Evolutionary conservation across 352 stramenopile species (phyloP).

Genomic region (Elongisporangium undulatum): DNA sequence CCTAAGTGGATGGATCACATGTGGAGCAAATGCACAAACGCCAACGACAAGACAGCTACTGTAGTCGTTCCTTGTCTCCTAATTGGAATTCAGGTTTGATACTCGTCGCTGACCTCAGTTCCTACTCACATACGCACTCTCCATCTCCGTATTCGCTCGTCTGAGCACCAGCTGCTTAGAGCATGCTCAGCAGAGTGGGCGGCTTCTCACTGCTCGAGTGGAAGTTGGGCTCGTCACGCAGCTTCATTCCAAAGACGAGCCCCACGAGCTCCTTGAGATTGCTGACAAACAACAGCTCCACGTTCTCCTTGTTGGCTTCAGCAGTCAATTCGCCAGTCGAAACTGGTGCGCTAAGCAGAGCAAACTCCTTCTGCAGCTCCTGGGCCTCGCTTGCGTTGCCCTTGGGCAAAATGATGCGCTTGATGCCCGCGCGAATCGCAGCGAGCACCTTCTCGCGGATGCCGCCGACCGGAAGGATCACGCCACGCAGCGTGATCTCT

Average conservation of each 20-base stretch:
- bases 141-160: not conserved
- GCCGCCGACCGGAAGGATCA: constrained; percentile 88
- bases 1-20: not conserved
- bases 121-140: not conserved
- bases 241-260: constrained; percentile 64
- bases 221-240: constrained; percentile 30
- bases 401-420: constrained; percentile 68
- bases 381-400: constrained; percentile 74
- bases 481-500: constrained; percentile 82
- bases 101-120: not conserved
- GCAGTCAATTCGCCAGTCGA: constrained; percentile 9
- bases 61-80: not conserved
- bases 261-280: constrained; percentile 59
- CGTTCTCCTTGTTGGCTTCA: constrained; percentile 14
- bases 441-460: constrained; percentile 90
- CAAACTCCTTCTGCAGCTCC: constrained; percentile 63
- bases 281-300: constrained; percentile 66
- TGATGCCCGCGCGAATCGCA: constrained; percentile 82
- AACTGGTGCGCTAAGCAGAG: not conserved
- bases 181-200: constrained; percentile 41
- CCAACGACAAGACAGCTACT: not conserved
- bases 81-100: not conserved
- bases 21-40: not conserved
- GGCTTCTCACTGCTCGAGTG: constrained; percentile 11
- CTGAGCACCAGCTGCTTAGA: constrained; percentile 18